These are phyloP conservation scores for Dioscorea dumetorum DNA, from an alignment of 106 monocot genomes.

Conservation along the genomic window DNA sequence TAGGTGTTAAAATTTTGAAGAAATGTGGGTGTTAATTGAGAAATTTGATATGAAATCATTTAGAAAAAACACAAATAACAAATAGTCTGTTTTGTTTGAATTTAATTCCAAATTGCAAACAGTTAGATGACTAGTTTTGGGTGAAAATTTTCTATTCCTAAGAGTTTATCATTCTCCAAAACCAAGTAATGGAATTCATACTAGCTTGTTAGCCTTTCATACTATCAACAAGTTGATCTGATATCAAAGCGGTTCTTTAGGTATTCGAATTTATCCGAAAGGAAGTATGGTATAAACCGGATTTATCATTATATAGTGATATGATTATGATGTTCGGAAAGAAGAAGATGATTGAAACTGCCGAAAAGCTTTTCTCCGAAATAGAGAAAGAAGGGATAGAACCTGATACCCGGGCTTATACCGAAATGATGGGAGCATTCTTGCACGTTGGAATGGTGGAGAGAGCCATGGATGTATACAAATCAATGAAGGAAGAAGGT, in stretches of 20 bases:
- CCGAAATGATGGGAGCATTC: slow-evolving; percentile 78
- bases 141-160: too few relatives aligned
- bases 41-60: too few relatives aligned
- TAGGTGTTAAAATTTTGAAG: too few relatives aligned
- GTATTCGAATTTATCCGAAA: slow-evolving; percentile 54
- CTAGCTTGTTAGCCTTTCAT: too few relatives aligned
- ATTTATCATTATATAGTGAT: slow-evolving; percentile 56
- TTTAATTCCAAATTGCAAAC: too few relatives aligned
- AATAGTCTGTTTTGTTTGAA: too few relatives aligned
- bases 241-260: slow-evolving; percentile 23
- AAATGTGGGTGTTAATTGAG: too few relatives aligned
- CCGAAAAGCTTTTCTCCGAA: slow-evolving; percentile 49
- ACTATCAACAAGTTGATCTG: slow-evolving; percentile 4
- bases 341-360: slow-evolving; percentile 54
- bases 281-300: slow-evolving; percentile 63
- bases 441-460: slow-evolving; percentile 45
- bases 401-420: slow-evolving; percentile 61
- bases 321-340: slow-evolving; percentile 80
- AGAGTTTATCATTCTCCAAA: too few relatives aligned
- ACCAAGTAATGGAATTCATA: too few relatives aligned
- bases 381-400: slow-evolving; percentile 37
- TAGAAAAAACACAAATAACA: too few relatives aligned
- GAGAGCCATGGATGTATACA: slow-evolving; percentile 65
- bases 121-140: too few relatives aligned
- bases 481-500: slow-evolving; percentile 57